A percentile compares a stretch with the other conserved stretches of the same genome.
Evolutionary conservation across 139 green algal species (phyloP).

Genomic region (Edaphochlamys debaryana): DNA sequence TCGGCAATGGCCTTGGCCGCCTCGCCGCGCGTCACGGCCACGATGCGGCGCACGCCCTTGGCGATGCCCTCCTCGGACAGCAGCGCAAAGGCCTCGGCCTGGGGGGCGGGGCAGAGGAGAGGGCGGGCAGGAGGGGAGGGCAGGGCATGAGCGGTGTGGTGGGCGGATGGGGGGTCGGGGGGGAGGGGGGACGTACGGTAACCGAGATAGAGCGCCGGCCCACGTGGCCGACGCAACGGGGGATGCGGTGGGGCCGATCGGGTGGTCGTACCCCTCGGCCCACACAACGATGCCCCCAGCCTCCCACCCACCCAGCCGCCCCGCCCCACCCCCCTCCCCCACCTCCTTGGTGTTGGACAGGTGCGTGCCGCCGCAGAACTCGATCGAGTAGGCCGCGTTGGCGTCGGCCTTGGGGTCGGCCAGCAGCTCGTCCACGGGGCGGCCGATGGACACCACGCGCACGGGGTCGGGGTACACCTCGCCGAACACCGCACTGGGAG

Average conservation of each 20-base stretch:
- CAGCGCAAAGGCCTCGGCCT: slow-evolving; percentile 89
- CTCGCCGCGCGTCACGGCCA: slow-evolving; percentile 85
- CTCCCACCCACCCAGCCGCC: neutral
- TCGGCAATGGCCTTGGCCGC: slow-evolving; percentile 76
- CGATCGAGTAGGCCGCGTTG: slow-evolving; percentile 77
- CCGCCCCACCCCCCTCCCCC: neutral
- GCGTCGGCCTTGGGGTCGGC: slow-evolving; percentile 59
- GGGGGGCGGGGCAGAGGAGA: neutral
- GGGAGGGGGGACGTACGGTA: too few relatives aligned
- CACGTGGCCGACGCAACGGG: too few relatives aligned
- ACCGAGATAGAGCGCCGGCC: too few relatives aligned
- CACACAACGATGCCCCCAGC: too few relatives aligned
- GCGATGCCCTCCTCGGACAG: slow-evolving; percentile 96
- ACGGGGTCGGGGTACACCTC: slow-evolving; percentile 99
- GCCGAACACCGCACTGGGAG: slow-evolving; percentile 89
- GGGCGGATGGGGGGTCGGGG: too few relatives aligned
- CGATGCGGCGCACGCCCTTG: slow-evolving; percentile 93
- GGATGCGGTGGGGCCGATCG: too few relatives aligned
- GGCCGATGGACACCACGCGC: slow-evolving; percentile 92
- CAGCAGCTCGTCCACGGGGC: slow-evolving; percentile 89
- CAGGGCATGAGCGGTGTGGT: too few relatives aligned
- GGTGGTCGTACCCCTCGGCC: too few relatives aligned
- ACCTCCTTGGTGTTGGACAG: slow-evolving; percentile 84
- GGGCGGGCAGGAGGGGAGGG: too few relatives aligned
- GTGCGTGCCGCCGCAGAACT: slow-evolving; percentile 99